Evolutionary conservation across 139 green algal species (phyloP).

Genomic region (Micromonas commoda): DNA sequence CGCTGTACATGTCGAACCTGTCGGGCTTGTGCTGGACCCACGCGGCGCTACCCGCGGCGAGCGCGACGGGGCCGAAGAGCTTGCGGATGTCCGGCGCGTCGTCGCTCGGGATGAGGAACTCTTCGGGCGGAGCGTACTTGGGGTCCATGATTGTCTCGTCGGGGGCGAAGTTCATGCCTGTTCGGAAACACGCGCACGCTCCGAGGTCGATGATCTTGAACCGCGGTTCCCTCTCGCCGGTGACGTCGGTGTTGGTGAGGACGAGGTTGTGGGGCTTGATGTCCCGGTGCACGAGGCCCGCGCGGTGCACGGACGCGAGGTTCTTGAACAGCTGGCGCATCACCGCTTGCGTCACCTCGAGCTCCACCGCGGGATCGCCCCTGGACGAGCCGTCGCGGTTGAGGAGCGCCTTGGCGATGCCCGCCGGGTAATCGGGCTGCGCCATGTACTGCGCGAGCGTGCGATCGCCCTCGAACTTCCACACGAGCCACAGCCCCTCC

Average conservation of each 20-base stretch:
- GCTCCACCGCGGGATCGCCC: background rate
- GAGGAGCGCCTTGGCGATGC: conserved; percentile 7
- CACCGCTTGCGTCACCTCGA: conserved; percentile 14
- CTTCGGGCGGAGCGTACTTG: conserved; percentile 37
- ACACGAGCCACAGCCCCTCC: conserved; percentile 38
- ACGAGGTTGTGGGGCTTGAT: conserved; percentile 55
- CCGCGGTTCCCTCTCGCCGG: conserved; percentile 5
- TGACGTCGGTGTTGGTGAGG: conserved; percentile 22
- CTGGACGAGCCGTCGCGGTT: background rate
- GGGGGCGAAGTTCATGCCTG: conserved; percentile 49
- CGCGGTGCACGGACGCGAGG: conserved; percentile 36
- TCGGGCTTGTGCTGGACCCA: conserved; percentile 45
- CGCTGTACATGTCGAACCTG: conserved; percentile 52
- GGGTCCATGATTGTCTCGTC: conserved; percentile 55
- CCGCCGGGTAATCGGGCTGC: conserved; percentile 19
- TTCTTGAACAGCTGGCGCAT: conserved; percentile 34
- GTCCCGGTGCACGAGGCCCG: conserved; percentile 49
- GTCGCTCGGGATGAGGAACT: conserved; percentile 50
- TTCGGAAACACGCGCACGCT: conserved; percentile 48
- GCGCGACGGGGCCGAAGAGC: conserved; percentile 8
- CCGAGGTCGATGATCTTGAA: conserved; percentile 57
- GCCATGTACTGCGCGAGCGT: conserved; percentile 34
- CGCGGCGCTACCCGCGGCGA: conserved; percentile 11
- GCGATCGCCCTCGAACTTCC: conserved; percentile 37
- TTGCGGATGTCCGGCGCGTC: conserved; percentile 25